Evolutionary conservation across 2,329 filamentous ascomycete species (phyloP), one percentile per base, ranked within the genome.

Genomic region (Fusarium sp.): DNA sequence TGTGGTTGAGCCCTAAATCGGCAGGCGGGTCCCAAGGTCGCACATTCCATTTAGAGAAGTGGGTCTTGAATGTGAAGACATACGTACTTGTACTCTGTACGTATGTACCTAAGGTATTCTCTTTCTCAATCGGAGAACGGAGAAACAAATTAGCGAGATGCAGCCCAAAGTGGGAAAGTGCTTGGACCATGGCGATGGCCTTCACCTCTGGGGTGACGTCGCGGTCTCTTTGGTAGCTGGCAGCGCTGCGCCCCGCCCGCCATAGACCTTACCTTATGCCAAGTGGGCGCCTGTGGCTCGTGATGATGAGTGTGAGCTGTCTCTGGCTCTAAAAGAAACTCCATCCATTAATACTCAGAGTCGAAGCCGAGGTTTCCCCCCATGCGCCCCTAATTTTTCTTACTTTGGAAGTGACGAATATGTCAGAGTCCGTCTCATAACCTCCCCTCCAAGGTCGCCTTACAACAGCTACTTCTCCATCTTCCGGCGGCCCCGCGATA

Each of bases 1-100:
- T 79, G 78, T 67, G 78, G 78, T 79, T 79, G 77, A 79, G 78
- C 78, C 78, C 78, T 79, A 79, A 79, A 74, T 65, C 65, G 58
- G 58, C 69, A 68, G 63, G 68, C 60, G 52, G 63, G 29, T 14
- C 27, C 23, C 64, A 7, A 60, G 60, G 57, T 54, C 60, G 45
- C 60, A 66, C 68, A 64, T 68, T 58, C 48, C 33, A 19, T 31
- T 38, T 37, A 51, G 48, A 39, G 60, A 63, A 52, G 63, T 61
- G 66, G 66, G 31, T 9, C 56, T 42, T 16, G 15, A 16, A 21
- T 27, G 15, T 23, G 25, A 46, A 19, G 44, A 46, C 18, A 46
- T 46, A 19, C 21, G 19, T 29, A 21, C 23, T 7, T 41, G 16
- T n/a, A n/a, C n/a, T n/a, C n/a, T n/a, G n/a, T n/a, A n/a, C 7